These are phyloP conservation scores for Cyberlindnera japonica DNA, from an alignment of 805 yeast species.

Conservation along the genomic window DNA sequence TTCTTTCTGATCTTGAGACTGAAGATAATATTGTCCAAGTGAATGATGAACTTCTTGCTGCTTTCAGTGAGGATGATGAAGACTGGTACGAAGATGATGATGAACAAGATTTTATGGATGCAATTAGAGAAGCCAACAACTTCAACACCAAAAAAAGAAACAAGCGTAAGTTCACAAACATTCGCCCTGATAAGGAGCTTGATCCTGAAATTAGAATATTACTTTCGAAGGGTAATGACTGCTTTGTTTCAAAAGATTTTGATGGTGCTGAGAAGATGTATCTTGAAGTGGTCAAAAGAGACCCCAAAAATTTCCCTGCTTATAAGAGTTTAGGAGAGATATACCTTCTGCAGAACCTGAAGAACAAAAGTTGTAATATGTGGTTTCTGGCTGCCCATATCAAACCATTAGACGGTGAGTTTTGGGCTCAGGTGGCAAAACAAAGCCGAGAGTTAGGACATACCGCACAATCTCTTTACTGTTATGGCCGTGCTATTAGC, in stretches of 20 bases:
- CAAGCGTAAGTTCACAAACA: constrained; percentile 32
- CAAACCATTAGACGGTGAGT: constrained; percentile 67
- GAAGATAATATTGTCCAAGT: constrained; percentile 18
- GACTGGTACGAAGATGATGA: constrained; percentile 37
- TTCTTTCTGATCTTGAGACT: constrained; percentile 9
- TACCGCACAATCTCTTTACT: constrained; percentile 70
- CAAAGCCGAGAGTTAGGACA: constrained; percentile 63
- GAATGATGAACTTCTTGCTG: constrained; percentile 34
- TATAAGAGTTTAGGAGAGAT: constrained; percentile 88
- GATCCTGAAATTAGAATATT: constrained; percentile 71
- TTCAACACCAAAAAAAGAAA: constrained; percentile 45
- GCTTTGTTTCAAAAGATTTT: constrained; percentile 64
- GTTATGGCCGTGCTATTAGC: constrained; percentile 62
- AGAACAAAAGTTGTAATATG: constrained; percentile 70
- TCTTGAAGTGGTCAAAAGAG: constrained; percentile 69
- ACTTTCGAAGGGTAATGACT: constrained; percentile 73
- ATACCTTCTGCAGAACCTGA: constrained; percentile 59
- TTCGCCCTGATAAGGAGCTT: constrained; percentile 38
- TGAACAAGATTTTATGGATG: constrained; percentile 51
- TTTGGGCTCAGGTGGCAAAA: constrained; percentile 78
- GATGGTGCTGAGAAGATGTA: constrained; percentile 57
- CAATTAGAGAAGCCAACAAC: constrained; percentile 64
- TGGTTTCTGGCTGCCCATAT: constrained; percentile 82
- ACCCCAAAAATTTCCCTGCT: constrained; percentile 75
- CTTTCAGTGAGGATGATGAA: constrained; percentile 30